Conservation (phyloP, 345 rosid species). For the Acer negundo region DNA sequence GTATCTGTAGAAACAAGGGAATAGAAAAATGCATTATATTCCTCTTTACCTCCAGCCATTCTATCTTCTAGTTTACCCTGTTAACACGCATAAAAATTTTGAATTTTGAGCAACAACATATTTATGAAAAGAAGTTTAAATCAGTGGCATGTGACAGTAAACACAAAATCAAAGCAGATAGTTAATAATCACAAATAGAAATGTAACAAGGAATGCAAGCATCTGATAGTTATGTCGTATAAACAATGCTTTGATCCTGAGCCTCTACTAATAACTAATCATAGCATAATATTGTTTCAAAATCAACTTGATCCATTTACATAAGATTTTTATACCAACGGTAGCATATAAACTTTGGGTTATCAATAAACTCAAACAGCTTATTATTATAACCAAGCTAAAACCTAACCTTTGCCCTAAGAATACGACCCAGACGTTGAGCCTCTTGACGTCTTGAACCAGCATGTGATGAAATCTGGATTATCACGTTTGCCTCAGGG, state of each 20-base stretch:
- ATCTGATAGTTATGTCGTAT: background rate
- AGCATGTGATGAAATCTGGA: constrained; percentile 97
- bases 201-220: background rate
- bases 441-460: constrained; percentile 99
- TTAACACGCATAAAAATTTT: constrained; percentile 15
- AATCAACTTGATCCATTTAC: background rate
- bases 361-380: background rate
- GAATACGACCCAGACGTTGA: constrained; percentile 96
- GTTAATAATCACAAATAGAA: background rate
- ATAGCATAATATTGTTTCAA: background rate
- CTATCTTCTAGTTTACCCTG: constrained; percentile 97
- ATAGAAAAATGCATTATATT: constrained; percentile 95
- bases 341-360: background rate
- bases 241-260: background rate
- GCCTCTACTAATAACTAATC: background rate
- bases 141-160: background rate
- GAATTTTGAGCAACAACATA: background rate
- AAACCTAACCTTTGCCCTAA: constrained; percentile 87
- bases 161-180: background rate
- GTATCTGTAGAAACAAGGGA: constrained; percentile 97
- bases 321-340: background rate
- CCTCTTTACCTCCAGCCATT: constrained; percentile 98
- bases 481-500: constrained; percentile 97
- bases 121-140: background rate
- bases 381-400: background rate